Evolutionary conservation across 805 yeast genomes (phyloP).

Genomic region (Ogataea pignaliae): DNA sequence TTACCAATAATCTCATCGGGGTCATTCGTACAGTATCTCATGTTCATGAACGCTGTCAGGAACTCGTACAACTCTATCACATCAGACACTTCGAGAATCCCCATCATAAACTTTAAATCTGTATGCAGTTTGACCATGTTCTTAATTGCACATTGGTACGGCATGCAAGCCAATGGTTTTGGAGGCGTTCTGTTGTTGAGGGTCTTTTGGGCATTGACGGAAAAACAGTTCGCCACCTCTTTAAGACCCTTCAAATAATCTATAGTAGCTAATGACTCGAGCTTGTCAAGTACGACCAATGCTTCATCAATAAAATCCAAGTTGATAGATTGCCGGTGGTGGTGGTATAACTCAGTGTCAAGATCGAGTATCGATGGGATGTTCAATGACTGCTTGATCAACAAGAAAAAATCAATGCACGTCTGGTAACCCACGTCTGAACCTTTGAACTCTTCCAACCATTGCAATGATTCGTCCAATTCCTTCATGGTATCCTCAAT

Average conservation of each 20-base stretch:
- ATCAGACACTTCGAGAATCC: slow-evolving; percentile 27
- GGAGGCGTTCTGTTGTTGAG: slow-evolving; percentile 48
- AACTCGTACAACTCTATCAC: slow-evolving; percentile 24
- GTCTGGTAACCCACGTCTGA: slow-evolving; percentile 7
- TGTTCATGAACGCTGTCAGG: slow-evolving; percentile 22
- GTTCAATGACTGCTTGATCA: slow-evolving; percentile 4
- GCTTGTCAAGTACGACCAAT: slow-evolving; percentile 2
- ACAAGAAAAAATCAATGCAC: slow-evolving; percentile 15
- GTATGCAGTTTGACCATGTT: slow-evolving; percentile 27
- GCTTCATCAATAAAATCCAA: slow-evolving; percentile 6
- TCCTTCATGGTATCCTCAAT: slow-evolving; percentile 16
- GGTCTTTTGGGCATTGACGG: slow-evolving; percentile 43
- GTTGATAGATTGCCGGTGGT: background rate
- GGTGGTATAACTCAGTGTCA: slow-evolving; percentile 9
- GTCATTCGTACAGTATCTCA: slow-evolving; percentile 20
- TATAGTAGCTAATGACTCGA: slow-evolving; percentile 3
- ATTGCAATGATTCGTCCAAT: slow-evolving; percentile 31
- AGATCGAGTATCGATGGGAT: slow-evolving; percentile 7
- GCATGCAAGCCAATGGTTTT: slow-evolving; percentile 26
- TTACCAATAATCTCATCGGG: slow-evolving; percentile 29
- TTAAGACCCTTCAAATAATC: slow-evolving; percentile 21
- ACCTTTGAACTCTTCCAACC: slow-evolving; percentile 23
- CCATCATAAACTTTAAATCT: slow-evolving; percentile 36
- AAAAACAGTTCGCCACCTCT: slow-evolving; percentile 36
- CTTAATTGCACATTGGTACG: slow-evolving; percentile 12